These are phyloP conservation scores for Termitomyces sp. DNA, from an alignment of 768 basidiomycete species.

Conservation along the genomic window DNA sequence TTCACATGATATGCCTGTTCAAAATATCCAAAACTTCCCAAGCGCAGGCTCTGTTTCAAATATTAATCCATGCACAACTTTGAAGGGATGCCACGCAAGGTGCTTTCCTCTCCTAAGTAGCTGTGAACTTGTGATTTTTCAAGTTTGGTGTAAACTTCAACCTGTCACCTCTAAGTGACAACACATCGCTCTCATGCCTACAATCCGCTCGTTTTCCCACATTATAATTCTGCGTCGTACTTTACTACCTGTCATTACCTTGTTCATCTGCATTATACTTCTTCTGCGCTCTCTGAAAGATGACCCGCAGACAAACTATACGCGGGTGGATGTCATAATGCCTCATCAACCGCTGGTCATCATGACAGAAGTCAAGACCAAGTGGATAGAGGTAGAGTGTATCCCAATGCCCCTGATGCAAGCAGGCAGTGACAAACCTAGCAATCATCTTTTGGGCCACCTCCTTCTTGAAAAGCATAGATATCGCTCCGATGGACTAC, in stretches of 20 bases:
- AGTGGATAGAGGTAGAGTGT: neutral
- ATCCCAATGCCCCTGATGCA: neutral
- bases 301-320: neutral
- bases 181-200: neutral
- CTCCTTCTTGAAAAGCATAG: too few species aligned
- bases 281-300: neutral
- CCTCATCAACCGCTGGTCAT: neutral
- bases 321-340: neutral
- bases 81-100: too few species aligned
- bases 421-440: too few species aligned
- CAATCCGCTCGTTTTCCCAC: neutral
- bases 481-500: too few species aligned
- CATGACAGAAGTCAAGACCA: neutral
- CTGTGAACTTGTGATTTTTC: too few species aligned
- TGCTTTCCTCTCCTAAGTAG: too few species aligned
- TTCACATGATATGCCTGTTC: too few species aligned
- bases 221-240: neutral
- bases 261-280: neutral
- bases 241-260: neutral
- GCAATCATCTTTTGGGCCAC: too few species aligned
- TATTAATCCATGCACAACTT: too few species aligned
- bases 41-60: too few species aligned
- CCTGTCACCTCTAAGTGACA: too few species aligned
- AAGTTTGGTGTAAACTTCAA: neutral
- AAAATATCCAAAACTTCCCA: too few species aligned